phyloP scores from a whole-genome alignment of 116 monocot species.

The Papilionanthe hybrid region DNA sequence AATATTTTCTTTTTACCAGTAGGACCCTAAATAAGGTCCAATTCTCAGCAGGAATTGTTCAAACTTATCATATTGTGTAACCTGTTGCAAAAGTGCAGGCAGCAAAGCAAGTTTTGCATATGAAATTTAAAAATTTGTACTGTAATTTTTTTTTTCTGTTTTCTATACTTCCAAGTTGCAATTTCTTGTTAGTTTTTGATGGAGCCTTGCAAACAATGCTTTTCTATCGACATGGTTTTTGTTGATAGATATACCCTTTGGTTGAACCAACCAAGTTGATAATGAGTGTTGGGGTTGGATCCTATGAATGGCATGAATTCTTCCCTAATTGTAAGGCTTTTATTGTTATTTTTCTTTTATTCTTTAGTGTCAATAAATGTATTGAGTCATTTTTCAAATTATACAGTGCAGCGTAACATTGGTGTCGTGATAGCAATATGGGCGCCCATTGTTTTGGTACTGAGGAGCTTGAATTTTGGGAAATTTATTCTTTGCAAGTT shows the following conservation, averaged over 20 bases:
- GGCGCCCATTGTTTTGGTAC: conserved; percentile 95
- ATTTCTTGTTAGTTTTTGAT: background rate
- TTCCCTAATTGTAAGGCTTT: conserved; percentile 78
- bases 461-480: background rate
- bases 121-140: background rate
- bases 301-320: conserved; percentile 97
- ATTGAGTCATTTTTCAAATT: conserved; percentile 8
- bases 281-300: conserved; percentile 52
- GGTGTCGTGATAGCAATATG: conserved; percentile 87
- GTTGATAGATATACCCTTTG: conserved; percentile 72
- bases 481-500: conserved; percentile 4
- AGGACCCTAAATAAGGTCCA: no score
- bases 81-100: background rate
- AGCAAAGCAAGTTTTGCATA: background rate
- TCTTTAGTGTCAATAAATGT: conserved; percentile 6
- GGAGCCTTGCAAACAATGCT: background rate
- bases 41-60: background rate
- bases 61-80: background rate
- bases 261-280: conserved; percentile 79
- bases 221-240: background rate
- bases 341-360: background rate
- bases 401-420: conserved; percentile 78
- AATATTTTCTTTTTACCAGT: no score
- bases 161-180: background rate
- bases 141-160: background rate